Evolutionary conservation across 805 yeast species (phyloP).

Genomic region (Metschnikowia arizonensis): DNA sequence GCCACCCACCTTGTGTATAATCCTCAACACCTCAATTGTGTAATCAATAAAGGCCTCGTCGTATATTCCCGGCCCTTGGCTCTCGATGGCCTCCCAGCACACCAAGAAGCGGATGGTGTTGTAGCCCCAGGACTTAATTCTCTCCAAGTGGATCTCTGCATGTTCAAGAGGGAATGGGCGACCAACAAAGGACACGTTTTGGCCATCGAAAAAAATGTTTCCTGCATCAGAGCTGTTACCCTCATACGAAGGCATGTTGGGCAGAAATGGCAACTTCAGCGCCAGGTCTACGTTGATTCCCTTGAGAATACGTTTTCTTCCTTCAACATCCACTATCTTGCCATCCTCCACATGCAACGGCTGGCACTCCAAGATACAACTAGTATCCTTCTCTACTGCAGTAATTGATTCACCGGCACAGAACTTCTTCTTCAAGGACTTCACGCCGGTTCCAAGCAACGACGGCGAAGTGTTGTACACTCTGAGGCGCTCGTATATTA

Average conservation of each 20-base stretch:
- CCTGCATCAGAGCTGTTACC: slow-evolving; percentile 34
- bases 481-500: slow-evolving; percentile 24
- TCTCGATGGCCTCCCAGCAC: slow-evolving; percentile 94
- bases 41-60: slow-evolving; percentile 74
- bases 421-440: slow-evolving; percentile 24
- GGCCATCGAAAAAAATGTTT: slow-evolving; percentile 62
- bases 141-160: slow-evolving; percentile 60
- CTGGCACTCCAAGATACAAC: slow-evolving; percentile 17
- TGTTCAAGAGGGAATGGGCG: slow-evolving; percentile 76
- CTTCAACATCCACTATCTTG: slow-evolving; percentile 51
- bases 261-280: slow-evolving; percentile 63
- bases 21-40: slow-evolving; percentile 56
- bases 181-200: slow-evolving; percentile 73
- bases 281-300: slow-evolving; percentile 82
- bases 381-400: slow-evolving; percentile 8
- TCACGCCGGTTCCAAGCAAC: slow-evolving; percentile 25
- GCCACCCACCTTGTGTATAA: slow-evolving; percentile 62
- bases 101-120: slow-evolving; percentile 71
- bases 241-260: slow-evolving; percentile 42
- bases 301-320: slow-evolving; percentile 59
- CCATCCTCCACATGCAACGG: slow-evolving; percentile 46
- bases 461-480: slow-evolving; percentile 27
- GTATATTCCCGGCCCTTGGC: slow-evolving; percentile 76
- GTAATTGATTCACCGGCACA: slow-evolving; percentile 13
- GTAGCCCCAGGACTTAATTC: slow-evolving; percentile 78